Evolutionary conservation across 768 basidiomycete genomes (phyloP).

Genomic region (Boletus huronensis): DNA sequence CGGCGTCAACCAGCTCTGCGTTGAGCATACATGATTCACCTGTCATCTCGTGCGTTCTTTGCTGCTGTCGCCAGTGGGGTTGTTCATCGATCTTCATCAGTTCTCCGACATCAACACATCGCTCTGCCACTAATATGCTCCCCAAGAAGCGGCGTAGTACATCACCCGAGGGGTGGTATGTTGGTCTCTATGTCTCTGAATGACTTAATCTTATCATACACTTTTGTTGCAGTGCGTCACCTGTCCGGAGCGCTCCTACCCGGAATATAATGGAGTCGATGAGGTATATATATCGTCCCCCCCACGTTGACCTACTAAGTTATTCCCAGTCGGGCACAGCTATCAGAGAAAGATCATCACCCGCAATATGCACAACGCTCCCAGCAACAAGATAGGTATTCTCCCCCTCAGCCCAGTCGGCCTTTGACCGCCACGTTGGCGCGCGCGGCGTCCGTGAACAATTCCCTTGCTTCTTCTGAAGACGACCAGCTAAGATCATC

Average conservation of each 20-base stretch:
- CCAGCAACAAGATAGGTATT: constrained; percentile 13
- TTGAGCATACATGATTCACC: constrained; percentile 30
- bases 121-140: constrained; percentile 28
- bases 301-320: constrained; percentile 6
- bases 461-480: constrained; percentile 26
- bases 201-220: constrained; percentile 11
- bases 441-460: constrained; percentile 17
- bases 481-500: constrained; percentile 29
- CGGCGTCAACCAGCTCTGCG: constrained; percentile 29
- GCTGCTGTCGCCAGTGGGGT: constrained; percentile 7
- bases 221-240: constrained; percentile 10
- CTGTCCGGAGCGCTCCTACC: constrained; percentile 14
- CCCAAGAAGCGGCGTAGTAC: constrained; percentile 34
- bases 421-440: constrained; percentile 3
- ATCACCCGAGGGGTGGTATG: constrained; percentile 30
- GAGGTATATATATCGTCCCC: constrained; percentile 19
- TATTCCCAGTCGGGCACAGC: constrained; percentile 20
- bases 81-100: constrained; percentile 20
- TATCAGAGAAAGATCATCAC: constrained; percentile 18
- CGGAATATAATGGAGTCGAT: constrained; percentile 24
- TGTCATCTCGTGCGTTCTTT: constrained; percentile 29
- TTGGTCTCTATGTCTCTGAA: background rate
- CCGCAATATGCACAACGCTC: constrained; percentile 8
- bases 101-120: constrained; percentile 29
- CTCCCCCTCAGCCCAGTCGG: constrained; percentile 4